Base-by-base conservation (phyloP, 352 stramenopile genomes). In the Albugo candida region DNA sequence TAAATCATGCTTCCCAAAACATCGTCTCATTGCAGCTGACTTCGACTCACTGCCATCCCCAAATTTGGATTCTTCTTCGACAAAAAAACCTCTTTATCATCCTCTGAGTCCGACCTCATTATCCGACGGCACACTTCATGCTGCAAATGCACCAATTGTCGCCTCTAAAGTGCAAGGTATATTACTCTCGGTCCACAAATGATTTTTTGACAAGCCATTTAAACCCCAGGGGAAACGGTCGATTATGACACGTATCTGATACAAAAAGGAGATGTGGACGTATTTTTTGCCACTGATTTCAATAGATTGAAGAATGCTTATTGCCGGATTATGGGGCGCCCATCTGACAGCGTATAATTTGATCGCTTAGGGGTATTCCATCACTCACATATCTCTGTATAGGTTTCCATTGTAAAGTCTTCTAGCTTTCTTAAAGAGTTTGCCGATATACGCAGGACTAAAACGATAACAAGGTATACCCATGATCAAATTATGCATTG, bases 261-360 rank as follows among this genome's bases (percentile, higher is more conserved):
- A 21, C 58, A 83, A 53, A 69, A 74, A 11, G 81, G 81, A 34
- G 78, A 86, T 19, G 80, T 81, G 14, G 83, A 95, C 46, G 91
- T 95, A 24, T 95, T 94, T 60, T 95, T 95, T 40, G 66, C 83
- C 8, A 93, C 81, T 3, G 80, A 93, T 52, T 95, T 95, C 58
- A 53, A 65, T 1, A 63, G 65, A 27, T 60, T 95, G 16, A 82
- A 83, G 49, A 73, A 72, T 36, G 73, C 82, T 14, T 93, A 95
- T 59, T 82, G 72, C 54, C 69, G 53, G 13, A 61, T 73, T 35
- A 60, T 83, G 12, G 54, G 68, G 5, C 65, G 71, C 16, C 58
- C 70, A 27, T 48, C 61, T 3, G 65, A 79, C 31, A 65, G 81
- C 54, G 64, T 79, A 56, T 5, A 34, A 40, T 14, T 10, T 3